Evolutionary conservation across 2,329 filamentous ascomycete genomes (phyloP).

Genomic region (Balansia obtecta): DNA sequence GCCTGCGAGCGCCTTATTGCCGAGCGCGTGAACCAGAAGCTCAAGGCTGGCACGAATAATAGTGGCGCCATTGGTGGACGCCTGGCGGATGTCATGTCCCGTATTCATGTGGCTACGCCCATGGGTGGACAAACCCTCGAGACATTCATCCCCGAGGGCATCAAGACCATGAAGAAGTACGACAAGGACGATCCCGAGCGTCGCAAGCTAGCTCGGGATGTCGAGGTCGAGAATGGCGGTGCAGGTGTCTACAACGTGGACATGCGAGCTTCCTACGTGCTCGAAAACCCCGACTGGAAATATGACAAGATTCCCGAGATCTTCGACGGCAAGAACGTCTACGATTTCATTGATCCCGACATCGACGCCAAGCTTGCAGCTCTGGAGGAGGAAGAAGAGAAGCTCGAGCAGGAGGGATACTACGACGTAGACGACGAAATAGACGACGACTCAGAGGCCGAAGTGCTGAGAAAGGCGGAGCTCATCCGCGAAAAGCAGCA

Average conservation of each 20-base stretch:
- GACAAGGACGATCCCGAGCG: slow-evolving; percentile 82
- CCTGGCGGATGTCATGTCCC: slow-evolving; percentile 77
- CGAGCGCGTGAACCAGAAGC: slow-evolving; percentile 86
- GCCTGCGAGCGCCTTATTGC: slow-evolving; percentile 89
- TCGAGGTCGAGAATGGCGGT: slow-evolving; percentile 86
- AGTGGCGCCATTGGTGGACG: slow-evolving; percentile 67
- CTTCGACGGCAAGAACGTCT: slow-evolving; percentile 91
- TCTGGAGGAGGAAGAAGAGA: slow-evolving; percentile 91
- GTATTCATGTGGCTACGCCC: slow-evolving; percentile 95
- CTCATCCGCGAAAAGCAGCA: slow-evolving; percentile 90
- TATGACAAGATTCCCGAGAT: slow-evolving; percentile 92
- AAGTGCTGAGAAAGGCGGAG: slow-evolving; percentile 83
- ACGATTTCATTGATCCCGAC: slow-evolving; percentile 93
- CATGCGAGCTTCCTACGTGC: slow-evolving; percentile 74
- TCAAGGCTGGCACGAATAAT: slow-evolving; percentile 77
- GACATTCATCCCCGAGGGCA: slow-evolving; percentile 77
- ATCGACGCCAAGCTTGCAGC: slow-evolving; percentile 88
- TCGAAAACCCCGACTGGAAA: slow-evolving; percentile 88
- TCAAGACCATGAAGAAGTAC: slow-evolving; percentile 74
- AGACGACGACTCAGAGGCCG: slow-evolving; percentile 79
- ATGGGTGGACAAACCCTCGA: slow-evolving; percentile 69
- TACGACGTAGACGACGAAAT: slow-evolving; percentile 78
- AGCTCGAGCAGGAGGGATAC: slow-evolving; percentile 80
- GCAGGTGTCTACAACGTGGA: slow-evolving; percentile 95
- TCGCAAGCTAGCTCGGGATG: slow-evolving; percentile 66